Base-by-base conservation (phyloP, 306 rosid species). In the Ceratonia siliqua region DNA sequence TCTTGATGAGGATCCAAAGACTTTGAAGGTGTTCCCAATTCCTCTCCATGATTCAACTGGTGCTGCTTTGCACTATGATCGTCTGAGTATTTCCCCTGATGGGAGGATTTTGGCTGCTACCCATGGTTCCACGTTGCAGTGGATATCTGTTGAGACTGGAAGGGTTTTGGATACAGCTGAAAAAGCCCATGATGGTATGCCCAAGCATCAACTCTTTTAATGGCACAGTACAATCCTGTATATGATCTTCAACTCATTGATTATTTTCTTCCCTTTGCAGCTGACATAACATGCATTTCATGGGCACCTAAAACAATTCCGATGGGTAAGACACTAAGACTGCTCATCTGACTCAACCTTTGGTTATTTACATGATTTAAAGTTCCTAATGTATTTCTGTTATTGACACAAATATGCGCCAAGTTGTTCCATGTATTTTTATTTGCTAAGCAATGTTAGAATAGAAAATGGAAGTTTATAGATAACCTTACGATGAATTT, bases 1-100 rank as follows among this genome's bases (percentile, higher is more conserved):
- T 78, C 80, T 95, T 54, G 96, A 89, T 22, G 99, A 95, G 88
- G 99, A 95, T 78, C 97, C 99, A 18, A 95, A 95, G 90, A 85
- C 94, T 41, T 85, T 89, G 81, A 92, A 92, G 90, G 88, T 87
- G 86, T 90, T 92, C 78, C 88, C 91, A 17, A 95, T 95, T 75
- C 97, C 98, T 49, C 91, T 92, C 68, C 89, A 75, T 65, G 92
- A 91, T 82, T 77, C 96, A 78, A 65, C 67, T 0, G 94, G 92
- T 68, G 74, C 87, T 55, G 64, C 87, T 17, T 61, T 88, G 81
- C 87, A 85, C 74, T 95, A 95, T 70, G 98, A 95, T 68, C 92
- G 87, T 74, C 90, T 95, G 48, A 86, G 87, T 84, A 15, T 90
- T 79, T 92, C 99, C 45, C 92, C 98, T 6, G 97, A 90, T 64